These are phyloP conservation scores for Jaapia argillacea DNA, from an alignment of 768 basidiomycete genomes.

Conservation along the genomic window DNA sequence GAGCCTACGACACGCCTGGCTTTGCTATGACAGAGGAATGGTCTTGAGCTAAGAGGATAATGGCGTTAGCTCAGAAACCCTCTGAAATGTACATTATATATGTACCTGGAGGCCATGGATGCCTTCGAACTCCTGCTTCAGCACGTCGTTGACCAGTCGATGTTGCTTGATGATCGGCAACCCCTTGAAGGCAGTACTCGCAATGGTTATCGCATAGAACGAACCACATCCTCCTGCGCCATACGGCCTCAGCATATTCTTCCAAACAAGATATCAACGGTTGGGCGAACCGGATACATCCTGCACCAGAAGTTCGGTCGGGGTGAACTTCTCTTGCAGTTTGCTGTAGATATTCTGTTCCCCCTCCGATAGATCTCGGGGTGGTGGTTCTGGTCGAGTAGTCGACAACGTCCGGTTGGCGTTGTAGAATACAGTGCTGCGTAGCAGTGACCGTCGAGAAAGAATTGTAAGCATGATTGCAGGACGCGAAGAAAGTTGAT, in stretches of 20 bases:
- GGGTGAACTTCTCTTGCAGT: conserved; percentile 64
- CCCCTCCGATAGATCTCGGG: conserved; percentile 35
- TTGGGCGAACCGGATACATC: conserved; percentile 83
- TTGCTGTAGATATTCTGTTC: conserved; percentile 66
- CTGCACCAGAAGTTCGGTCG: conserved; percentile 75
- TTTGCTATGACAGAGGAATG: no score
- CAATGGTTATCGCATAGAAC: conserved; percentile 89
- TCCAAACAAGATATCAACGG: background rate
- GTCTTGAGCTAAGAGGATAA: no score
- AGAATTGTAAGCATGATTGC: no score
- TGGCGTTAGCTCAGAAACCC: no score
- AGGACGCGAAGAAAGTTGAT: no score
- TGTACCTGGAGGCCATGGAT: conserved; percentile 93
- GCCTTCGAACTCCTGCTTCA: conserved; percentile 83
- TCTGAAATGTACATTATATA: conserved; percentile 1
- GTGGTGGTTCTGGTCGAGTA: conserved; percentile 2
- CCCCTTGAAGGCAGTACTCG: conserved; percentile 79
- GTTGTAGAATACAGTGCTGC: conserved; percentile 10
- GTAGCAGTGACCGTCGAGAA: conserved; percentile 6
- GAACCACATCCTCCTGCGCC: conserved; percentile 97
- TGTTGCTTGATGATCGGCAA: conserved; percentile 90
- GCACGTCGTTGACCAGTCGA: conserved; percentile 70
- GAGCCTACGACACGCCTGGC: no score
- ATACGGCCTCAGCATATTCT: background rate
- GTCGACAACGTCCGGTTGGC: conserved; percentile 2